Evolutionary conservation across 2,329 filamentous ascomycete species (phyloP).

Genomic region (Fusarium buharicum): DNA sequence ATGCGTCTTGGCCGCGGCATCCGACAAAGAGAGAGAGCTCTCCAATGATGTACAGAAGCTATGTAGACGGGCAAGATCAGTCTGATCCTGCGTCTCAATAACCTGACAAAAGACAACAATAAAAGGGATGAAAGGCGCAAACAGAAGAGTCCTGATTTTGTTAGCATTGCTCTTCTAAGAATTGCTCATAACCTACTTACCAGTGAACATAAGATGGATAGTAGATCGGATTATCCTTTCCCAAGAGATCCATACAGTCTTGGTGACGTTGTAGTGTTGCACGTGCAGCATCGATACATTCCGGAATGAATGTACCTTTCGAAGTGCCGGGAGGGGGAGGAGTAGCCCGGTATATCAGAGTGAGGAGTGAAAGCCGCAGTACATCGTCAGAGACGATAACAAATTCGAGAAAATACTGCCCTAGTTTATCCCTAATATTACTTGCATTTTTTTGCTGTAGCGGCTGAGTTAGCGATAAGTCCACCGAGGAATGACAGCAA

Average conservation of each 20-base stretch:
- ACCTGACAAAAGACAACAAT: conserved; percentile 63
- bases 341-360: conserved; percentile 57
- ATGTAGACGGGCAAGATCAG: conserved; percentile 59
- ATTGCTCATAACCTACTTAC: conserved; percentile 42
- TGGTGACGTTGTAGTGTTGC: conserved; percentile 55
- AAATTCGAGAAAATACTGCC: conserved; percentile 49
- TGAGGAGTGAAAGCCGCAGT: conserved; percentile 54
- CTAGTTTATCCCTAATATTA: conserved; percentile 38
- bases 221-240: conserved; percentile 51
- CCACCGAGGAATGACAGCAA: neutral
- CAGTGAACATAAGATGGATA: conserved; percentile 56
- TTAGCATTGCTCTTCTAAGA: conserved; percentile 3
- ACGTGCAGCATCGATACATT: conserved; percentile 56
- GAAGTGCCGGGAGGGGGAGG: conserved; percentile 43
- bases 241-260: conserved; percentile 54
- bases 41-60: conserved; percentile 63
- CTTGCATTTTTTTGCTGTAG: conserved; percentile 35
- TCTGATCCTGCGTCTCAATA: conserved; percentile 57
- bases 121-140: conserved; percentile 64
- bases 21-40: conserved; percentile 56
- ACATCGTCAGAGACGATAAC: conserved; percentile 55
- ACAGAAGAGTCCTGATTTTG: conserved; percentile 55
- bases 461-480: conserved; percentile 3
- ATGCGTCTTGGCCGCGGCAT: conserved; percentile 65
- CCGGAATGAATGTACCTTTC: conserved; percentile 52